A percentile compares a stretch with the other conserved stretches of the same genome.
Conservation (phyloP, 2,329 filamentous ascomycete species). For the Alternaria tenuissima region DNA sequence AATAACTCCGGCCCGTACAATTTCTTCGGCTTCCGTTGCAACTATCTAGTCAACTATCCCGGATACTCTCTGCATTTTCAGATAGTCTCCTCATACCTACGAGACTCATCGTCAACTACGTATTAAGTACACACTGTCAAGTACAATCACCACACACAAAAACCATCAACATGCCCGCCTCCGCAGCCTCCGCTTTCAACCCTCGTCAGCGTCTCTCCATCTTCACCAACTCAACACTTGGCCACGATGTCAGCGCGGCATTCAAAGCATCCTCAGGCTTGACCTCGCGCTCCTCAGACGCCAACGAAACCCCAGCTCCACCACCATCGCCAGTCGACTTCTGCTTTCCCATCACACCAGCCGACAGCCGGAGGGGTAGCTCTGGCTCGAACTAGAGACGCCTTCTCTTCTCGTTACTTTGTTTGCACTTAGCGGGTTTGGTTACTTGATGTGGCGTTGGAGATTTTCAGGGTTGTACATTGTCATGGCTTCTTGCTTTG, state of each 20-base stretch:
- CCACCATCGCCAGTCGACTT: constrained; percentile 54
- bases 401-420: constrained; percentile 24
- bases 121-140: constrained; percentile 5
- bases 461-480: neutral
- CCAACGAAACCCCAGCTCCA: constrained; percentile 52
- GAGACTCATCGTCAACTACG: constrained; percentile 1
- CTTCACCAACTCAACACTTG: constrained; percentile 52
- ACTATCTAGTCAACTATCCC: constrained; percentile 29
- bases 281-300: constrained; percentile 36
- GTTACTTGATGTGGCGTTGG: neutral
- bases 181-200: constrained; percentile 34
- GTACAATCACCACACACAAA: constrained; percentile 1
- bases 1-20: constrained; percentile 10
- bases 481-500: neutral
- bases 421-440: constrained; percentile 42
- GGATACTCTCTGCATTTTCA: constrained; percentile 10
- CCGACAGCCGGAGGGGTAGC: constrained; percentile 16
- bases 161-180: constrained; percentile 38
- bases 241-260: constrained; percentile 52
- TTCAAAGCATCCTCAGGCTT: constrained; percentile 48
- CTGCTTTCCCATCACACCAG: constrained; percentile 47
- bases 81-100: neutral
- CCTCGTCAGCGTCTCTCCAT: constrained; percentile 54
- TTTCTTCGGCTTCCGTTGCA: constrained; percentile 13
- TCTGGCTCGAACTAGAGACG: constrained; percentile 4